These are phyloP conservation scores for Striga asiatica DNA, from an alignment of 257 asterid genomes.

Conservation along the genomic window DNA sequence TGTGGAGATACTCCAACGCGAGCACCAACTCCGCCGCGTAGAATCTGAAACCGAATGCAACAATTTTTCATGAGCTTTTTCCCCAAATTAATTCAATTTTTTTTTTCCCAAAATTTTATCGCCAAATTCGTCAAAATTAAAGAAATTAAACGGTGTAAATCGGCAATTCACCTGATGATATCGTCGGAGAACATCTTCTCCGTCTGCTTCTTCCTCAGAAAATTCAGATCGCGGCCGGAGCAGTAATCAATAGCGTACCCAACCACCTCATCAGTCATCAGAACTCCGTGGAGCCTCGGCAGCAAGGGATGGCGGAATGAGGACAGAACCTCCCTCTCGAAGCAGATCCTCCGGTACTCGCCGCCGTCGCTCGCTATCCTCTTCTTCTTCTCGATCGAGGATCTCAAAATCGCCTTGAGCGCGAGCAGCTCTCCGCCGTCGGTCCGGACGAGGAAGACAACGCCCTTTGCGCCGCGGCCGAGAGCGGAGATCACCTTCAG, in stretches of 20 bases:
- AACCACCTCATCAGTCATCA: constrained; percentile 55
- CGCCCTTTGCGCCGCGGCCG: constrained; percentile 95
- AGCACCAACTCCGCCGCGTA: constrained; percentile 86
- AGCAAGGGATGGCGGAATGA: constrained; percentile 60
- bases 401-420: constrained; percentile 55
- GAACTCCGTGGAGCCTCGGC: constrained; percentile 73
- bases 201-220: constrained; percentile 54
- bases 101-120: no score
- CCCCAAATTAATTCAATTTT: background rate
- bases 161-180: constrained; percentile 59
- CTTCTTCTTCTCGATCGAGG: constrained; percentile 47
- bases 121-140: no score
- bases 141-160: background rate
- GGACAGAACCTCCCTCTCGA: constrained; percentile 54
- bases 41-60: constrained; percentile 37
- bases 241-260: constrained; percentile 93
- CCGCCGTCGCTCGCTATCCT: background rate
- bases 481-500: constrained; percentile 60
- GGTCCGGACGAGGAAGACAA: constrained; percentile 60
- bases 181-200: constrained; percentile 96
- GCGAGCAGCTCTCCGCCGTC: constrained; percentile 52
- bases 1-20: constrained; percentile 77
- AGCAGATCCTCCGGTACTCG: constrained; percentile 45
- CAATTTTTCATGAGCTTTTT: background rate
- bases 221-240: constrained; percentile 80